Evolutionary conservation across 371 early-diverging fungal genomes (phyloP), one percentile per base, ranked within the genome.

Genomic region (Choanephora cucurbitarum): DNA sequence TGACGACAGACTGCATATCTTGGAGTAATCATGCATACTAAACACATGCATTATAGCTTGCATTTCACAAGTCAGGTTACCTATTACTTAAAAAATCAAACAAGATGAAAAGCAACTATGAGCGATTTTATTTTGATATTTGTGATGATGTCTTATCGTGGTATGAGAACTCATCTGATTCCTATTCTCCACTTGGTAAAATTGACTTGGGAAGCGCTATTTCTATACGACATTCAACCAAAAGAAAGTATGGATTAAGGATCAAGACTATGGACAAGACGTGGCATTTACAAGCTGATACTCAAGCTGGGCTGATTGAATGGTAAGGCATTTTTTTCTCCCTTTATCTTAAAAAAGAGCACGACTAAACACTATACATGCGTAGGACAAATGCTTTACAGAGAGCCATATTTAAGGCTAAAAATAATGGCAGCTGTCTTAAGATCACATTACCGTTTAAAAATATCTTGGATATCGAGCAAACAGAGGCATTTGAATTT

Each of bases 121-220:
- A 64, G 6, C 78, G 85, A 0, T 88, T 85, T 52, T 91, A 82
- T 78, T 91, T 89, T 62, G 83, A 85, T 37, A 73, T 92, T 15
- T 79, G 83, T 37, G 77, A 85, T 33, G 83, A 86, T 58, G 78
- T 77, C 3, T 69, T 92, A 13, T 69, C 77, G 31, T 86, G 80
- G 67, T 90, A 82, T 59, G 78, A 73, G 44, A 82, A 80, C 57
- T 79, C 87, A 14, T 78, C 74, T 13, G 85, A 90, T 58, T 64
- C 77, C 6, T 91, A 92, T 58, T 87, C 80, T 33, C 91, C 92
- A 1, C 58, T 82, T 44, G 85, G 82, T 1, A 78, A 82, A 21
- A 77, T 92, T n/a, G 82, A 89, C 62, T 69, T 92, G 32, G 91
- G 87, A 63, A 55, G 77, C 51, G 83, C 81, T 1, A 57, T 81